phyloP scores from a whole-genome alignment of 768 basidiomycete species.

The Kwoniella mangroviensis region DNA sequence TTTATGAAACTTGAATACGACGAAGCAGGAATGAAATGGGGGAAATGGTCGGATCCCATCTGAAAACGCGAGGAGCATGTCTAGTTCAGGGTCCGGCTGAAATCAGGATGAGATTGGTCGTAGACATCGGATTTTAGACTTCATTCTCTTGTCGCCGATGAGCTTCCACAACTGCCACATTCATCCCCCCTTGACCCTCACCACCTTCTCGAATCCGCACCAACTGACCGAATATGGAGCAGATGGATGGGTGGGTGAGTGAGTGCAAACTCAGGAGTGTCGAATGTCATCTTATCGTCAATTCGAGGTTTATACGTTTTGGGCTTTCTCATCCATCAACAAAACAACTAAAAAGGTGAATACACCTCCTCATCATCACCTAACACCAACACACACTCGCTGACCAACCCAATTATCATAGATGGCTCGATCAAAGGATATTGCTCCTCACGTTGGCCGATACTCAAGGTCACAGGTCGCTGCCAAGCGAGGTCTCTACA shows the following conservation, averaged over 20 bases:
- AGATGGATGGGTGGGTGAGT: too few species aligned
- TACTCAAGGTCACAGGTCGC: constrained; percentile 80
- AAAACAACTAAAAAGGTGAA: constrained; percentile 20
- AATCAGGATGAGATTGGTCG: neutral
- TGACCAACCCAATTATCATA: constrained; percentile 18
- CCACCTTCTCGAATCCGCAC: too few species aligned
- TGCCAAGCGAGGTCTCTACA: constrained; percentile 80
- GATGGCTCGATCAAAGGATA: constrained; percentile 67
- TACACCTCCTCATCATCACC: constrained; percentile 6
- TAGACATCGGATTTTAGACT: neutral
- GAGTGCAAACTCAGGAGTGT: too few species aligned
- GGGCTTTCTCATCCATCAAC: constrained; percentile 28
- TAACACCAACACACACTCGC: neutral
- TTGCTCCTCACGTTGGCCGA: constrained; percentile 79
- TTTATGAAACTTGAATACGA: neutral
- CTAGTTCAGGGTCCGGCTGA: neutral
- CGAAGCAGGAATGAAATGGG: constrained; percentile 1
- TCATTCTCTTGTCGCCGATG: neutral
- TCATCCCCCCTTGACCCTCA: neutral
- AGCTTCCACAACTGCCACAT: neutral
- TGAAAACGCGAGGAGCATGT: neutral
- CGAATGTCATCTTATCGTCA: constrained; percentile 7
- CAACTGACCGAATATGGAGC: too few species aligned
- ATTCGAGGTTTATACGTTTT: constrained; percentile 22
- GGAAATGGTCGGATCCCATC: neutral